Evolutionary conservation across 305 asterid genomes (phyloP).

Genomic region (Fraxinus sp.): DNA sequence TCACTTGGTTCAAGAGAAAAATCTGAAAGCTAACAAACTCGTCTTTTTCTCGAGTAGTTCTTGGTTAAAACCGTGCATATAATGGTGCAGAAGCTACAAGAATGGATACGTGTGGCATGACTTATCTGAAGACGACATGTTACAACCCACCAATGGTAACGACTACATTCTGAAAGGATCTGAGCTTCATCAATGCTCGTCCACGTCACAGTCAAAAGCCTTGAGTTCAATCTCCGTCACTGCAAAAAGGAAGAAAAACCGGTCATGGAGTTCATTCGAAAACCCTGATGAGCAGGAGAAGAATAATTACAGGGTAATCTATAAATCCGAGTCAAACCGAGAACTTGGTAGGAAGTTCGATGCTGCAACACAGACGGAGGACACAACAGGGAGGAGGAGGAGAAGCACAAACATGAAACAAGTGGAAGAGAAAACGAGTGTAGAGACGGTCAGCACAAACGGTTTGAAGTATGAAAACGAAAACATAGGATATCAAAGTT

Average conservation of each 20-base stretch:
- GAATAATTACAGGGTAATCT: constrained; percentile 27
- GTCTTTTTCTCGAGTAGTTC: background rate
- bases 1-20: background rate
- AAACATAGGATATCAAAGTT: constrained; percentile 14
- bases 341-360: constrained; percentile 31
- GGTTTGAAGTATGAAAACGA: constrained; percentile 21
- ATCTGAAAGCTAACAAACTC: background rate
- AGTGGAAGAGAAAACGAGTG: background rate
- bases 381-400: background rate
- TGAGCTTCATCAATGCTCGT: constrained; percentile 23
- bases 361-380: constrained; percentile 38
- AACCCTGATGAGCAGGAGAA: constrained; percentile 11
- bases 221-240: constrained; percentile 2
- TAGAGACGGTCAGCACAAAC: constrained; percentile 23
- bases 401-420: background rate
- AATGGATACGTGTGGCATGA: constrained; percentile 50
- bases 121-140: constrained; percentile 38
- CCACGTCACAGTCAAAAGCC: background rate
- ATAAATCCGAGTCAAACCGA: constrained; percentile 36
- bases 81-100: constrained; percentile 37
- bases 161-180: constrained; percentile 48
- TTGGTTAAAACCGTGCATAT: background rate
- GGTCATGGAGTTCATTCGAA: constrained; percentile 37
- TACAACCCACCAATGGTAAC: constrained; percentile 36
- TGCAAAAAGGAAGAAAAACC: constrained; percentile 30